These are phyloP conservation scores for Echium plantagineum DNA, from an alignment of 257 asterid genomes.

Conservation along the genomic window DNA sequence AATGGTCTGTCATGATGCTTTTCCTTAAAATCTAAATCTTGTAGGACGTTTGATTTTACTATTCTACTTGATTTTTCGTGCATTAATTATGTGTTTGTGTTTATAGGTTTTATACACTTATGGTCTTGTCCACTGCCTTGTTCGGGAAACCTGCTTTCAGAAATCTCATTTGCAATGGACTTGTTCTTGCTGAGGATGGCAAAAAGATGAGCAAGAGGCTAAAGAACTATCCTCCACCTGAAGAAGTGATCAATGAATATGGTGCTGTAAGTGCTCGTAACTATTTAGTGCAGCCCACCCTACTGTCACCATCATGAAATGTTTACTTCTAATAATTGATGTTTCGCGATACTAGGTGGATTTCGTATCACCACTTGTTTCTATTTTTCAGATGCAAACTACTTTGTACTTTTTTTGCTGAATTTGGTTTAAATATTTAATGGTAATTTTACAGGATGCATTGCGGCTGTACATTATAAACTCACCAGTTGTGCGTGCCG, in stretches of 20 bases:
- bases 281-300: not conserved
- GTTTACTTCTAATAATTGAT: not conserved
- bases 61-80: not conserved
- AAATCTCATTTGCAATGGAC: slow-evolving; percentile 97
- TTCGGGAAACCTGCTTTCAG: slow-evolving; percentile 94
- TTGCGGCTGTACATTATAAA: slow-evolving; percentile 78
- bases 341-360: not conserved
- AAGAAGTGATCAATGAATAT: slow-evolving; percentile 79
- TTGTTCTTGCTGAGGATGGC: slow-evolving; percentile 95
- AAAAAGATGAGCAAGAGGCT: slow-evolving; percentile 96
- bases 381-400: not conserved
- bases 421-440: too few relatives aligned
- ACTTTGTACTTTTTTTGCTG: not conserved
- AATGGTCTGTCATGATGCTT: not conserved
- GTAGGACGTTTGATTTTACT: not conserved
- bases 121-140: slow-evolving; percentile 95
- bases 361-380: not conserved
- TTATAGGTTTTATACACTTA: slow-evolving; percentile 78
- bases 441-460: slow-evolving; percentile 43
- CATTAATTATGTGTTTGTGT: not conserved
- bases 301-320: not conserved
- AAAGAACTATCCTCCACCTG: slow-evolving; percentile 92
- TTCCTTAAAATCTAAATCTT: too few relatives aligned
- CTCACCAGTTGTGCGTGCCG: slow-evolving; percentile 99
- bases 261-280: slow-evolving; percentile 51